Conservation (phyloP, 2,329 filamentous ascomycete genomes). For the Alternaria tenuissima region DNA sequence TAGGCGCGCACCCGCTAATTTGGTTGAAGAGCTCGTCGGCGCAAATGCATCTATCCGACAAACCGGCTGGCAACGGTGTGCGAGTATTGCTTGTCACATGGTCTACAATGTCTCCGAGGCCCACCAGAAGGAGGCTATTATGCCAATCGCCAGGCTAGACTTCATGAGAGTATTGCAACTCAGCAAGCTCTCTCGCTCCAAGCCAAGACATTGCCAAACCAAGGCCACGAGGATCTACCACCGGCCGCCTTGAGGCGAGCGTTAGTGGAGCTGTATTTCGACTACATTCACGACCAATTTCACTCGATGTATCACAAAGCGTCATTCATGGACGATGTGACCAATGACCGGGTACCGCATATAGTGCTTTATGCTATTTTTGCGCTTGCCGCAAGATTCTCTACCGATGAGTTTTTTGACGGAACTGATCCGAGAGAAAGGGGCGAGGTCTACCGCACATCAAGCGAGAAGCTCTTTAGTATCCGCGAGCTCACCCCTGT, state of each 20-base stretch:
- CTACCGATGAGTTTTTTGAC: constrained; percentile 21
- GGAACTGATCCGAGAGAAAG: constrained; percentile 26
- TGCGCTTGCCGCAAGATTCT: constrained; percentile 33
- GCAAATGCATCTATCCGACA: constrained; percentile 33
- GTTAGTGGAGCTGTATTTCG: constrained; percentile 32
- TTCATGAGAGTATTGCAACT: constrained; percentile 15
- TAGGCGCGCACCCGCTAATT: constrained; percentile 9
- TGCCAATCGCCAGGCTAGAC: constrained; percentile 30
- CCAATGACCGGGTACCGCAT: constrained; percentile 22
- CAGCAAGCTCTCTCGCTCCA: constrained; percentile 9
- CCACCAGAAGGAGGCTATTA: constrained; percentile 38
- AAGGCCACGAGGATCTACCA: constrained; percentile 19
- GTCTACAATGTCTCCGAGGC: constrained; percentile 28
- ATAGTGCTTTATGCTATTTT: constrained; percentile 33
- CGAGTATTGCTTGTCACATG: constrained; percentile 32
- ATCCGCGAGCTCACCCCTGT: constrained; percentile 27
- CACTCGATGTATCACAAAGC: constrained; percentile 34
- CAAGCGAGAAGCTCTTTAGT: constrained; percentile 29
- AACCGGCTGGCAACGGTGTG: constrained; percentile 22
- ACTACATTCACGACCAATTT: constrained; percentile 38
- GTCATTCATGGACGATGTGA: constrained; percentile 31
- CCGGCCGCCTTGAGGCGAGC: constrained; percentile 26
- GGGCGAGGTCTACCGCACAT: constrained; percentile 26
- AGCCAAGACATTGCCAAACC: constrained; percentile 13
- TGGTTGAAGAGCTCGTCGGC: constrained; percentile 27